These are phyloP conservation scores for Glarea lozoyensis DNA, from an alignment of 495 filamentous ascomycete genomes.

Conservation along the genomic window DNA sequence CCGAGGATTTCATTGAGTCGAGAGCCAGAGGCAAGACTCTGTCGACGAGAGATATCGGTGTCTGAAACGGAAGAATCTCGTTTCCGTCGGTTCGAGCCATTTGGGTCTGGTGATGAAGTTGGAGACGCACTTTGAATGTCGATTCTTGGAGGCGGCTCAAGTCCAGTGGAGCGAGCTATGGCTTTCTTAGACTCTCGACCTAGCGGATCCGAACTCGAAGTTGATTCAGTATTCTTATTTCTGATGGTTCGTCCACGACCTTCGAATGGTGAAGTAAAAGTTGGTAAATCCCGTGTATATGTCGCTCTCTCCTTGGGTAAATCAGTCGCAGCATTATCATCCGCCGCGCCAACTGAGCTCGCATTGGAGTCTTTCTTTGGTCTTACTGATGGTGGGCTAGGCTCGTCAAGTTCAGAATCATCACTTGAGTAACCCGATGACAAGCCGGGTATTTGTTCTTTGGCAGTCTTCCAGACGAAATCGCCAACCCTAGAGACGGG, in stretches of 20 bases:
- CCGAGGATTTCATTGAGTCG: conserved; percentile 28
- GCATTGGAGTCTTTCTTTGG: conserved; percentile 22
- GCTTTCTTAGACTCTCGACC: too few species aligned
- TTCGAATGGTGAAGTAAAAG: conserved; percentile 37
- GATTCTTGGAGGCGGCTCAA: conserved; percentile 51
- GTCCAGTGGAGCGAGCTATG: conserved; percentile 29
- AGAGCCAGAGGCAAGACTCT: conserved; percentile 16
- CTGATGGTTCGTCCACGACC: conserved; percentile 26
- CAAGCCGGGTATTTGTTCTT: conserved; percentile 32
- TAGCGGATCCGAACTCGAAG: too few species aligned
- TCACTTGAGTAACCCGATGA: conserved; percentile 31
- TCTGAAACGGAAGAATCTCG: conserved; percentile 21
- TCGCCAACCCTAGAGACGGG: conserved; percentile 51
- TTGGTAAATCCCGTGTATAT: conserved; percentile 38
- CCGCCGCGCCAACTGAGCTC: conserved; percentile 21
- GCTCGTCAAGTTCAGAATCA: conserved; percentile 33
- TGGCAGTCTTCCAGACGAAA: conserved; percentile 34
- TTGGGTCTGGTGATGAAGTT: conserved; percentile 22
- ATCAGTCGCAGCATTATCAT: conserved; percentile 25
- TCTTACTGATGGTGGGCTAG: conserved; percentile 22
- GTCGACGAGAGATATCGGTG: conserved; percentile 15
- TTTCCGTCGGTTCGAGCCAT: conserved; percentile 2
- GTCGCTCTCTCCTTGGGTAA: conserved; percentile 29
- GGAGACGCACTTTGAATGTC: conserved; percentile 46
- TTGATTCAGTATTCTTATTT: neutral